A percentile compares a stretch with the other conserved stretches of the same genome.
Evolutionary conservation across 2,329 filamentous ascomycete genomes (phyloP).

Genomic region (Chrysoporthe puriensis): DNA sequence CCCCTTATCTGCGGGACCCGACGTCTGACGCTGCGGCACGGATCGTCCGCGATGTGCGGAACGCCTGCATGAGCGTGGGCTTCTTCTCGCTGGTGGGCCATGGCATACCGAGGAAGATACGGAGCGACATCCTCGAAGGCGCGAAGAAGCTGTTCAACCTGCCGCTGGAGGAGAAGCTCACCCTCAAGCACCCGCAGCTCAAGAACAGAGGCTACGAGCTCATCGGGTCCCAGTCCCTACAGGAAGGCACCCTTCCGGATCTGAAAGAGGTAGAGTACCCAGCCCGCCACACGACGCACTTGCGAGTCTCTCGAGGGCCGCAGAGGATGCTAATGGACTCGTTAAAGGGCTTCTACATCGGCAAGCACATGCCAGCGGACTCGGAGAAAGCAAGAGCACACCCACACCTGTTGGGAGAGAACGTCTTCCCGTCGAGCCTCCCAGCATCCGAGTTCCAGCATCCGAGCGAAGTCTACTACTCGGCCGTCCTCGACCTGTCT

Average conservation of each 20-base stretch:
- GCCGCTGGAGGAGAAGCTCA: conserved; percentile 46
- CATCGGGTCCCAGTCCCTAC: conserved; percentile 49
- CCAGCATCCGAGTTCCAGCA: conserved; percentile 39
- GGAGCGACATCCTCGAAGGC: conserved; percentile 31
- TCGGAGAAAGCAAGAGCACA: conserved; percentile 39
- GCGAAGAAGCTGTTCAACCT: conserved; percentile 53
- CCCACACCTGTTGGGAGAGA: conserved; percentile 45
- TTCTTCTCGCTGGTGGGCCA: conserved; percentile 39
- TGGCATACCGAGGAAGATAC: conserved; percentile 32
- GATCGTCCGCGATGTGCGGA: conserved; percentile 38
- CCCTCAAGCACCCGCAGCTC: conserved; percentile 35
- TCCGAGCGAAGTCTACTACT: conserved; percentile 46
- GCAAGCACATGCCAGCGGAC: conserved; percentile 41
- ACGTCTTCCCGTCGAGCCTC: conserved; percentile 40
- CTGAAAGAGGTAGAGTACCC: conserved; percentile 45
- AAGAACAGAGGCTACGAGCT: conserved; percentile 54
- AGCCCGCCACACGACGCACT: not conserved
- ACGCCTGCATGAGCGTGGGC: conserved; percentile 38
- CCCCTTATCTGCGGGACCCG: conserved; percentile 38
- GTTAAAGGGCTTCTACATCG: conserved; percentile 43
- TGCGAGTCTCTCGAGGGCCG: not conserved
- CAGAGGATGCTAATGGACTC: not conserved
- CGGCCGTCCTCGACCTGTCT: conserved; percentile 44
- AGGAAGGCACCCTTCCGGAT: conserved; percentile 48
- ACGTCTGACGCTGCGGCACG: conserved; percentile 33